Evolutionary conservation across 768 basidiomycete genomes (phyloP).

Genomic region (Dentipellis fragilis): DNA sequence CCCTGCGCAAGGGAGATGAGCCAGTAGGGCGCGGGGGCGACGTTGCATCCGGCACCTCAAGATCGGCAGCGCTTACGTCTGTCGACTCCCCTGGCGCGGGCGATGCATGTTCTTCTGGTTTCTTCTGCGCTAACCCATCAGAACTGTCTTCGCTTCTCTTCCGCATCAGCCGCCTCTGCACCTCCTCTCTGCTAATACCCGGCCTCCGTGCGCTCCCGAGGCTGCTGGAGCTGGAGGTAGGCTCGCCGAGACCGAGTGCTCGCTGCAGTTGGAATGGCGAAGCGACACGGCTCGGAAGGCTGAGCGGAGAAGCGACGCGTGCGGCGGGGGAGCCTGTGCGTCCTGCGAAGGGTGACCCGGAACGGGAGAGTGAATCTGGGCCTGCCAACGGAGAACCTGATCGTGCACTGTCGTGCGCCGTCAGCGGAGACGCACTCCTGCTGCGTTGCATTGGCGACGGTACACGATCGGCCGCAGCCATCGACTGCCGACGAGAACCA

Average conservation of each 20-base stretch:
- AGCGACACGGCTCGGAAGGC: conserved; percentile 6
- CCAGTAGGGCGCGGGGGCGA: not conserved
- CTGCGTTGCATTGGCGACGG: conserved; percentile 8
- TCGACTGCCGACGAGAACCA: not conserved
- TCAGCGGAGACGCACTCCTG: conserved; percentile 9
- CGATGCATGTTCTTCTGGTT: not conserved
- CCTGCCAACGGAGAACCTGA: not conserved
- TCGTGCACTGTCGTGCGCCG: no score
- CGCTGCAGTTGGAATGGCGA: conserved; percentile 3
- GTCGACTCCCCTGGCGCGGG: not conserved
- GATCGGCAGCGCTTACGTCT: not conserved
- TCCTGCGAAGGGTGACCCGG: not conserved
- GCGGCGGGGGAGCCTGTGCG: conserved; percentile 6
- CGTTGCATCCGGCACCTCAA: not conserved
- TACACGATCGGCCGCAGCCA: not conserved
- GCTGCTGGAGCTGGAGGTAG: conserved; percentile 14
- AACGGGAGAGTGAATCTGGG: not conserved
- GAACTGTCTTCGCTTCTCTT: conserved; percentile 37
- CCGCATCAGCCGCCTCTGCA: conserved; percentile 37
- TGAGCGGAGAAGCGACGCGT: conserved; percentile 5
- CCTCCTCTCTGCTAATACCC: conserved; percentile 44
- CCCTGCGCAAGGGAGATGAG: conserved; percentile 3
- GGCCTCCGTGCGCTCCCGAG: conserved; percentile 20
- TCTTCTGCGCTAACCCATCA: conserved; percentile 11
- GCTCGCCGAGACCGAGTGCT: conserved; percentile 2